These are phyloP conservation scores for Capsicum chinense DNA, from an alignment of 257 asterid genomes.

Conservation along the genomic window DNA sequence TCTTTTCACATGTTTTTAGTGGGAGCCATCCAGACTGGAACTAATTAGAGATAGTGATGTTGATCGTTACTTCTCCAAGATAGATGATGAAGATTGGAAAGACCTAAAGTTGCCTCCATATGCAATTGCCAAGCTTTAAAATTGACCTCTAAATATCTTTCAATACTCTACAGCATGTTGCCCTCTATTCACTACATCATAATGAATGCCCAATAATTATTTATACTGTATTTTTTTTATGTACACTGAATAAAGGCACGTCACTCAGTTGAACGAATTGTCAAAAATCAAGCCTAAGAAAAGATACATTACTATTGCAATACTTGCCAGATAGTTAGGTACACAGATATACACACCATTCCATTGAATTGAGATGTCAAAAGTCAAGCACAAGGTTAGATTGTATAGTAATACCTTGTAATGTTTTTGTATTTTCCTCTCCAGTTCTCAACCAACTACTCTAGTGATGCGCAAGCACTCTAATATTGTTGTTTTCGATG, in stretches of 20 bases:
- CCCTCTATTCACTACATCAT: not conserved
- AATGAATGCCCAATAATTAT: no score
- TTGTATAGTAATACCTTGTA: no score
- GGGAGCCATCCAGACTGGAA: no score
- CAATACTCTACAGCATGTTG: not conserved
- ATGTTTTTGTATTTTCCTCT: no score
- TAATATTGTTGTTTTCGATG: no score
- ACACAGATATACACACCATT: not conserved
- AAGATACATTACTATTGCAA: not conserved
- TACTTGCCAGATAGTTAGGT: not conserved
- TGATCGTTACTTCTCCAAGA: no score
- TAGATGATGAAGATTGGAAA: no score
- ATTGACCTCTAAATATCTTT: not conserved
- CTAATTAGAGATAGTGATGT: no score
- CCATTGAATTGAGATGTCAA: not conserved
- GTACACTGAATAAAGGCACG: not conserved
- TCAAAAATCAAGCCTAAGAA: not conserved
- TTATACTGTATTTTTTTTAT: not conserved
- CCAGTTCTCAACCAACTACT: no score
- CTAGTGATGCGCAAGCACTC: no score
- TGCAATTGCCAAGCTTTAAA: constrained; percentile 32
- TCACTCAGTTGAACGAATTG: not conserved
- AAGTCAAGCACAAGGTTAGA: not conserved
- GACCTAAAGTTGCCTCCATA: no score
- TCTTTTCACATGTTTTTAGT: not conserved